phyloP scores from a whole-genome alignment of 441 rosid species.

The Gossypium aridum region DNA sequence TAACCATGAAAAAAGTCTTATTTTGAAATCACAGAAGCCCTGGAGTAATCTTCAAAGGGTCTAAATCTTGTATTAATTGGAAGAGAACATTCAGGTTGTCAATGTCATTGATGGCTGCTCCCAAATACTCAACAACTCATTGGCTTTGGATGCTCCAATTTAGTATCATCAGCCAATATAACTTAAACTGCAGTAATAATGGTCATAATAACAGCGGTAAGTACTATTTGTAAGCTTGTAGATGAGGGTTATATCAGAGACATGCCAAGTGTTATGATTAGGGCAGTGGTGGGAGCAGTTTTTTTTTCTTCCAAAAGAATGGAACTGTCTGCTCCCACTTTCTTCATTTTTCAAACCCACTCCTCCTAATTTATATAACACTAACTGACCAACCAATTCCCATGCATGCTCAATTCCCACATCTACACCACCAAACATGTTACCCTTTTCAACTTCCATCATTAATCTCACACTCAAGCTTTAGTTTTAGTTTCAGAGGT shows the following conservation, averaged over 20 bases:
- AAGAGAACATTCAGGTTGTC: background rate
- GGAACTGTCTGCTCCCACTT: conserved; percentile 20
- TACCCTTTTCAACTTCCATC: background rate
- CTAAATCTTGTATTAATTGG: background rate
- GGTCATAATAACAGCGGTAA: no score
- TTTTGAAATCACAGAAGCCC: background rate
- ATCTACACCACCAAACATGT: background rate
- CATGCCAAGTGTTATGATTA: conserved; percentile 4
- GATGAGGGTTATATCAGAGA: background rate
- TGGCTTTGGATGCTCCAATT: background rate
- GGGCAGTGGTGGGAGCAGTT: conserved; percentile 32
- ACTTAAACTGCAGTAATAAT: no score
- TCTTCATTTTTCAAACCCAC: conserved; percentile 44
- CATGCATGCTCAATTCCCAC: background rate
- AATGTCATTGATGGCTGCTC: background rate
- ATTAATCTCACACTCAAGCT: background rate
- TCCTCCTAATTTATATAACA: conserved; percentile 23
- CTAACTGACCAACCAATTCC: conserved; percentile 13
- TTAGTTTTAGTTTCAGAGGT: background rate
- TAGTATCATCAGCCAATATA: background rate
- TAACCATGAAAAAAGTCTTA: background rate
- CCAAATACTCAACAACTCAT: background rate
- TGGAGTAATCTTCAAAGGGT: background rate
- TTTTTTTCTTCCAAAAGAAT: background rate
- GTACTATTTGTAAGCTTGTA: no score